Evolutionary conservation across 495 filamentous ascomycete species (phyloP).

Genomic region (Penicillium robsamsonii): DNA sequence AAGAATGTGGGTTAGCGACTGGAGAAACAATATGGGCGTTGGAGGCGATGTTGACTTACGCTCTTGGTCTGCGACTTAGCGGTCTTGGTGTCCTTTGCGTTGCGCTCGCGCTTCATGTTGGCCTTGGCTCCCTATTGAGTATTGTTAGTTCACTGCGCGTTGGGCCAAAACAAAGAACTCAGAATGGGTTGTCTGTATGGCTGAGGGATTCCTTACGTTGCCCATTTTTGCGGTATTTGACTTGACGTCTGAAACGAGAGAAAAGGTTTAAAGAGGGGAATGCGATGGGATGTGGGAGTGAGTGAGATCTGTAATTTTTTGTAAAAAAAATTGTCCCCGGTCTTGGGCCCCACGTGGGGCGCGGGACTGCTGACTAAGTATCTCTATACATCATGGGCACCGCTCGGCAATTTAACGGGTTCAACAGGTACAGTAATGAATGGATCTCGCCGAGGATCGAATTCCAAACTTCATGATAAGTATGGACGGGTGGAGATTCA

Average conservation of each 20-base stretch:
- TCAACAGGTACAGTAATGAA: too few species aligned
- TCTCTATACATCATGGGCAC: too few species aligned
- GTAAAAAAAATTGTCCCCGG: slow-evolving; percentile 8
- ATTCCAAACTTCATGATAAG: background rate
- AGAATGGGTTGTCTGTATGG: background rate
- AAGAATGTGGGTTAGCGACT: background rate
- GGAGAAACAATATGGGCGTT: background rate
- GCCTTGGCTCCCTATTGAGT: slow-evolving; percentile 29
- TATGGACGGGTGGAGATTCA: background rate
- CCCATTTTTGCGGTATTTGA: slow-evolving; percentile 20
- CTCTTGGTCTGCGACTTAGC: slow-evolving; percentile 29
- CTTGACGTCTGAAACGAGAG: background rate
- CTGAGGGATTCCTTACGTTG: slow-evolving; percentile 15
- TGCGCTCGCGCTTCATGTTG: slow-evolving; percentile 30
- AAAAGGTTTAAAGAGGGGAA: background rate
- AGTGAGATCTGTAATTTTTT: slow-evolving; percentile 10
- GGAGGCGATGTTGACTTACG: slow-evolving; percentile 12
- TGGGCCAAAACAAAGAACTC: background rate
- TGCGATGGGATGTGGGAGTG: background rate
- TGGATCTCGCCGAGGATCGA: too few species aligned
- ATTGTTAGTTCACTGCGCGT: slow-evolving; percentile 15
- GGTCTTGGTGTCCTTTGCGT: slow-evolving; percentile 20
- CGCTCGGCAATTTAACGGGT: too few species aligned
- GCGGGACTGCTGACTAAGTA: slow-evolving; percentile 2
- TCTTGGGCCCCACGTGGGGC: slow-evolving; percentile 12